Evolutionary conservation across 345 rosid genomes (phyloP), one percentile per base, ranked within the genome.

Genomic region (Lepidium didymum): DNA sequence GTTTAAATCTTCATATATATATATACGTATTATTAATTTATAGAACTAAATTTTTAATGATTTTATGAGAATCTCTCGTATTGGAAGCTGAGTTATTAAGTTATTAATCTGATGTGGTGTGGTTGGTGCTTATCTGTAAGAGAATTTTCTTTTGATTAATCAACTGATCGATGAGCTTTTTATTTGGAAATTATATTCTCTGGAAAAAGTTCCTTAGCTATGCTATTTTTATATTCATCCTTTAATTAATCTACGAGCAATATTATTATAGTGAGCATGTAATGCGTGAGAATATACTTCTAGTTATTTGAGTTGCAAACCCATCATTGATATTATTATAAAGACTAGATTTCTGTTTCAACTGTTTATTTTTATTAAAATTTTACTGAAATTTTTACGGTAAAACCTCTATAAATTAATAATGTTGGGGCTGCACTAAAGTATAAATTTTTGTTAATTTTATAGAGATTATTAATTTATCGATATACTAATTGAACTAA

Each of bases 61-160:
- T 59, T 74, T 37, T 27, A 45, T 36, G 73, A 61, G 73, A 67
- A 74, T 60, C 57, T 60, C 57, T 74, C 63, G 37, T 60, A 36
- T 74, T 67, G 57, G 57, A 45, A 67, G 67, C 23, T 58, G 47
- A 34, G 34, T 51, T 42, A 60, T 67, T 67, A 67, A 58, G 62
- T 43, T 74, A 43, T 59, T 67, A 25, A 53, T 53, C 63, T 66
- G 72, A 52, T 74, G 72, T 52, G 67, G 56, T 51, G 49, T 29
- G 33, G 33, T 29, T 42, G 61, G 62, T 66, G 73, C 77, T 67
- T 73, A 73, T 73, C 77, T 73, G 72, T 65, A 65, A 57, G 62
- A 60, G 67, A 73, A 66, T 52, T 65, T 73, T 35, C 67, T 66
- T 73, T 73, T 73, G 47, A 73, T 65, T 66, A 57, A 14, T 73